Base-by-base conservation (phyloP, 1,284 basidiomycete genomes). In the Agroathelia rolfsii region DNA sequence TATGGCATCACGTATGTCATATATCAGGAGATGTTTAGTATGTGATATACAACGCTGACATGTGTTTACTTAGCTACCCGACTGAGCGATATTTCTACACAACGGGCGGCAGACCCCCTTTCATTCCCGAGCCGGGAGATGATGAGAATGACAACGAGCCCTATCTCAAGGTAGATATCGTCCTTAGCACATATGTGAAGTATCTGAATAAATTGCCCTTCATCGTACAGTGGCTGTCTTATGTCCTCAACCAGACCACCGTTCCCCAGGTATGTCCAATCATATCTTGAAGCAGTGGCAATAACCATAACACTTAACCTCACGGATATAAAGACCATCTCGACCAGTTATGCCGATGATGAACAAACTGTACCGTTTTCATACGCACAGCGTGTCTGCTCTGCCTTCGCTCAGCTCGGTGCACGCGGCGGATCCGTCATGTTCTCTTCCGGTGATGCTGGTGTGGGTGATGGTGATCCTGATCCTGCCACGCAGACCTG, bases 401-500 rank as follows among this genome's bases (percentile, higher is more conserved):
- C 48, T 20, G 65, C 63, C 9, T 78, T 86, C 37, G 76, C 79
- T 17, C 66, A 75, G 43, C 61, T 83, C 17, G 76, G 77, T 27
- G 68, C 64, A n/a, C 66, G 76, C 3, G 82, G 82, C 22, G 61
- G 74, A 11, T 70, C 74, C 3, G 40, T 82, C 13, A 43, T 74
- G 35, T 80, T 80, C 49, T 62, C 69, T 13, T 74, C 72, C 13
- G 81, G 81, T 9, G 80, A 85, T 42, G 53, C 52, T n/a, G 81
- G 81, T 30, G 81, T 82, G 5, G 82, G 79, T 10, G 74, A 75
- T 42, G 65, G 67, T 5, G 49, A 69, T 37, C 22, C 60, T 0
- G 40, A 73, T 43, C 66, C 72, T 20, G 55, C 55, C 0, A 66
- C 61, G 10, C 65, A 71, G 31, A 19, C 49, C 24, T 86, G 82